Conservation (phyloP, 495 filamentous ascomycete species). For the Annulohypoxylon stygium region DNA sequence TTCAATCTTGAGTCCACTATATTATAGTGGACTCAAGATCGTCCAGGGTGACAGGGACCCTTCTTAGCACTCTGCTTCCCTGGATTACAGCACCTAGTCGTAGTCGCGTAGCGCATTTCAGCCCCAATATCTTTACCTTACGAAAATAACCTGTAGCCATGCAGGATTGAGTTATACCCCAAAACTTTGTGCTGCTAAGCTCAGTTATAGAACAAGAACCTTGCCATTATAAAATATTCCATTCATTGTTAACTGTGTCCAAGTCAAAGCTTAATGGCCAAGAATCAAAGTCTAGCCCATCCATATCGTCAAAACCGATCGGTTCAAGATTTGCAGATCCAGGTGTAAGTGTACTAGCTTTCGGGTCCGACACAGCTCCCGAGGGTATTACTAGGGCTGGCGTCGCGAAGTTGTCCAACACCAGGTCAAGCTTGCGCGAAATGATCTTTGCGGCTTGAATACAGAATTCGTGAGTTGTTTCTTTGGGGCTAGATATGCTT, state of each 20-base stretch:
- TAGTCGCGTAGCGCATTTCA: too few species aligned
- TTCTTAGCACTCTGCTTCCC: too few species aligned
- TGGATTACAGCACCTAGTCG: too few species aligned
- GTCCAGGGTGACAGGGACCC: too few species aligned
- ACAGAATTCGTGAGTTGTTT: background rate
- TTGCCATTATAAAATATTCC: background rate
- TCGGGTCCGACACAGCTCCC: background rate
- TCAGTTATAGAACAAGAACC: background rate
- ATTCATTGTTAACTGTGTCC: background rate
- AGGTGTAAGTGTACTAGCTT: background rate
- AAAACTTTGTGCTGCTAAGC: too few species aligned
- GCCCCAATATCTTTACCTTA: too few species aligned
- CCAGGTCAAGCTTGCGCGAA: constrained; percentile 1
- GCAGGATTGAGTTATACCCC: too few species aligned
- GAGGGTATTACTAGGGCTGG: background rate
- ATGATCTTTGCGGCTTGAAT: constrained; percentile 11
- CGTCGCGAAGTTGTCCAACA: background rate
- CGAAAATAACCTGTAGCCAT: too few species aligned
- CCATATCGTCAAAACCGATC: background rate
- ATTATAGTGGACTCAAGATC: too few species aligned
- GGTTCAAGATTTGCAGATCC: background rate
- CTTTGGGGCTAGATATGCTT: background rate
- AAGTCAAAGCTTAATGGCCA: background rate
- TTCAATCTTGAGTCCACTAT: too few species aligned
- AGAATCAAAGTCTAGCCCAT: background rate